These are phyloP conservation scores for Salix purpurea DNA, from an alignment of 345 rosid genomes.

Conservation along the genomic window DNA sequence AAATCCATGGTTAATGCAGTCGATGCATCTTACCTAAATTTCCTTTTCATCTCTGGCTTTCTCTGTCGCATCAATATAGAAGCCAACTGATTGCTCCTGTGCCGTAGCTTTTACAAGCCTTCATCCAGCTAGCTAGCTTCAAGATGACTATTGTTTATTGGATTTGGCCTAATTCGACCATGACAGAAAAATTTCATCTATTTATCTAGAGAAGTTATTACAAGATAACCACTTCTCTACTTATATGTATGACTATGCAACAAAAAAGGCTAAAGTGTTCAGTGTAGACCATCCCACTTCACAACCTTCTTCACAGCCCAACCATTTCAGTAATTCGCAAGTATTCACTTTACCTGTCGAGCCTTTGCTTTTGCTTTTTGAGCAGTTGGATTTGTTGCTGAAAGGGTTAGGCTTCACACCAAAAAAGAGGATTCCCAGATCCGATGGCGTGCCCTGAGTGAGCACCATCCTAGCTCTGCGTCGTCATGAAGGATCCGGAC, in stretches of 20 bases:
- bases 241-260: conserved; percentile 15
- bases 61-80: too few relatives aligned
- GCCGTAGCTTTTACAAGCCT: too few relatives aligned
- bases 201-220: too few relatives aligned
- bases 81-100: too few relatives aligned
- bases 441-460: conserved; percentile 83
- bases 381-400: conserved; percentile 63
- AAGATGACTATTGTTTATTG: neutral
- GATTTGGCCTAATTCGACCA: too few relatives aligned
- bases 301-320: conserved; percentile 25
- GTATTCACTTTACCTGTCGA: neutral
- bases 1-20: too few relatives aligned
- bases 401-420: conserved; percentile 78
- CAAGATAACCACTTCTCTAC: too few relatives aligned
- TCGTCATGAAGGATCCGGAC: conserved; percentile 59
- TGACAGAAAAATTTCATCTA: too few relatives aligned
- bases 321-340: conserved; percentile 27
- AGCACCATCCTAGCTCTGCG: conserved; percentile 66
- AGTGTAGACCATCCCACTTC: conserved; percentile 49
- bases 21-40: neutral
- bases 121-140: too few relatives aligned
- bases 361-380: neutral
- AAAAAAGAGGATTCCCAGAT: conserved; percentile 84
- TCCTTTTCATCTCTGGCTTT: conserved; percentile 8
- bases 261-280: conserved; percentile 25